Conservation (phyloP, 345 rosid genomes). For the Camelina sativa region DNA sequence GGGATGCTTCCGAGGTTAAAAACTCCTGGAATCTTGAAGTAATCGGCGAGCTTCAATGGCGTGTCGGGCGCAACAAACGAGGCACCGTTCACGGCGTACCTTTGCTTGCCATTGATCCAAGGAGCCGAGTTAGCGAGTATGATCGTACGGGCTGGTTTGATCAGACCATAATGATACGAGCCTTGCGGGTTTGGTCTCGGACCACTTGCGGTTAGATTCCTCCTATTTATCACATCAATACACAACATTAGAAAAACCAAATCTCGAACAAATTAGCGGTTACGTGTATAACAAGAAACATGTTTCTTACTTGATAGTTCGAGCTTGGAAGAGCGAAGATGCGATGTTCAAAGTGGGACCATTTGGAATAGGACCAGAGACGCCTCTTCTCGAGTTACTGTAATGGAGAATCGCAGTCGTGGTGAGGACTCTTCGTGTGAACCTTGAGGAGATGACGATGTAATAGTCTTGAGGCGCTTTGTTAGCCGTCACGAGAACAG, state of each 20-base stretch:
- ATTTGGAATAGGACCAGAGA: slow-evolving; percentile 79
- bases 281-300: slow-evolving; percentile 13
- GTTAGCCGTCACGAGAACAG: slow-evolving; percentile 85
- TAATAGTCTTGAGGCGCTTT: slow-evolving; percentile 79
- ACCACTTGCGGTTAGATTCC: slow-evolving; percentile 94
- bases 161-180: slow-evolving; percentile 91
- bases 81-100: slow-evolving; percentile 77
- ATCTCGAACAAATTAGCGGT: not conserved
- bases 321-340: slow-evolving; percentile 81
- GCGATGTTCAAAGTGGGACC: slow-evolving; percentile 73
- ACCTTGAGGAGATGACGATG: slow-evolving; percentile 75
- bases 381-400: slow-evolving; percentile 66
- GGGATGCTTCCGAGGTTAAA: slow-evolving; percentile 79
- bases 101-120: slow-evolving; percentile 79
- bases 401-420: slow-evolving; percentile 85
- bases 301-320: slow-evolving; percentile 68
- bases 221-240: slow-evolving; percentile 48
- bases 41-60: slow-evolving; percentile 88
- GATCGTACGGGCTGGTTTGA: slow-evolving; percentile 75
- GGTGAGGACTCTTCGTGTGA: slow-evolving; percentile 69
- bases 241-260: not conserved
- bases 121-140: slow-evolving; percentile 76
- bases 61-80: slow-evolving; percentile 78
- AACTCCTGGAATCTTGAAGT: slow-evolving; percentile 85
- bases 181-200: slow-evolving; percentile 99